Evolutionary conservation across 1,284 basidiomycete species (phyloP).

Genomic region (Wallemia ichthyophaga): DNA sequence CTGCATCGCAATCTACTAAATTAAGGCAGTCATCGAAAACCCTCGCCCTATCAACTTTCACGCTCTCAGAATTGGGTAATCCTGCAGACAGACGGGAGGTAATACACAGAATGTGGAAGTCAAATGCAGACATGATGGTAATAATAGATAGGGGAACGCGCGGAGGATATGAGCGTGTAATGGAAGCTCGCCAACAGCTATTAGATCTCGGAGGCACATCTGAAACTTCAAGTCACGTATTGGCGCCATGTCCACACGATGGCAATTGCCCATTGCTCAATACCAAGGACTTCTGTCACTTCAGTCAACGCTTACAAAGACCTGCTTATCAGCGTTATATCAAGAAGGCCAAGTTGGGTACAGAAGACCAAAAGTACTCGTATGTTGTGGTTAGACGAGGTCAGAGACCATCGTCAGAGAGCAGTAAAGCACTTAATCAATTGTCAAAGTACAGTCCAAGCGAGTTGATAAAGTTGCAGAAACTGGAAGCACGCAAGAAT

Average conservation of each 20-base stretch:
- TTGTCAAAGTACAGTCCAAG: slow-evolving; percentile 8
- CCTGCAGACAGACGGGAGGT: slow-evolving; percentile 31
- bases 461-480: slow-evolving; percentile 12
- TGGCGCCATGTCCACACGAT: slow-evolving; percentile 62
- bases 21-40: not conserved
- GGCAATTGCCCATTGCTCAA: slow-evolving; percentile 39
- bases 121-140: slow-evolving; percentile 53
- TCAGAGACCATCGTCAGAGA: slow-evolving; percentile 21
- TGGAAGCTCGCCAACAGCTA: slow-evolving; percentile 50
- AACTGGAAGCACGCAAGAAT: slow-evolving; percentile 7
- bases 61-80: slow-evolving; percentile 38
- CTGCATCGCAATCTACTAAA: too few relatives aligned
- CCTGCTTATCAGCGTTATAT: slow-evolving; percentile 59
- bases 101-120: slow-evolving; percentile 63
- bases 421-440: slow-evolving; percentile 6
- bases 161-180: slow-evolving; percentile 47
- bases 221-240: slow-evolving; percentile 5
- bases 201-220: slow-evolving; percentile 27
- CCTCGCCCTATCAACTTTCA: slow-evolving; percentile 57
- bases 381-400: slow-evolving; percentile 74
- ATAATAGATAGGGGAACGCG: slow-evolving; percentile 57
- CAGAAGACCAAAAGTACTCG: slow-evolving; percentile 62
- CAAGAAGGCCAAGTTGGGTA: slow-evolving; percentile 49
- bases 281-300: slow-evolving; percentile 33
- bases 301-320: slow-evolving; percentile 57